These are phyloP conservation scores for Phytophthora cryptogea DNA, from an alignment of 352 stramenopile genomes.

Conservation along the genomic window DNA sequence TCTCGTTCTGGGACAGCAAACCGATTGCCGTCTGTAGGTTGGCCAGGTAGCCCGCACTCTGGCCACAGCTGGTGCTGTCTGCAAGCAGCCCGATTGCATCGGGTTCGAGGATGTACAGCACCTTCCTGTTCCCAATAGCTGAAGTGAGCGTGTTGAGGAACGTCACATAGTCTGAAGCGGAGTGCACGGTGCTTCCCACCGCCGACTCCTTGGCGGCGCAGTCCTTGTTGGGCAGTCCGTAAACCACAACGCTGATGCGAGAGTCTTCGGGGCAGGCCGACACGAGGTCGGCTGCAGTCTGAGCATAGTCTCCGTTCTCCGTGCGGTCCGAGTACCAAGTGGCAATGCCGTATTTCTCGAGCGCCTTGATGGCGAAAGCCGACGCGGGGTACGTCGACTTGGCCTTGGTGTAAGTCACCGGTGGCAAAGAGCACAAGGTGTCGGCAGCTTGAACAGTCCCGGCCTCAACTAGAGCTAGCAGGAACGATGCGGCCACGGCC, in stretches of 20 bases:
- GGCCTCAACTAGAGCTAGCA: conserved; percentile 8
- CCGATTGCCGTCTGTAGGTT: conserved; percentile 58
- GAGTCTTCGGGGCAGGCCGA: conserved; percentile 38
- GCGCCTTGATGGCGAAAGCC: conserved; percentile 47
- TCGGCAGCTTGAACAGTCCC: conserved; percentile 32
- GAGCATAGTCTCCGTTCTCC: conserved; percentile 42
- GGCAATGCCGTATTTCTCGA: conserved; percentile 60
- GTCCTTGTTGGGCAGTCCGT: conserved; percentile 80
- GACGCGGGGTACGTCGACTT: conserved; percentile 51
- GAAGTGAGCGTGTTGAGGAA: conserved; percentile 55
- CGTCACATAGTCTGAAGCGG: conserved; percentile 45
- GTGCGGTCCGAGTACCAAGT: conserved; percentile 72
- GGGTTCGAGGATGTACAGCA: conserved; percentile 71
- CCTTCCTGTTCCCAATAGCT: conserved; percentile 56
- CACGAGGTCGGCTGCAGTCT: conserved; percentile 39
- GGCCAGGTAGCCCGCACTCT: conserved; percentile 48
- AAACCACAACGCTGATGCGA: conserved; percentile 65
- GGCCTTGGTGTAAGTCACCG: conserved; percentile 46
- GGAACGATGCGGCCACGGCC: conserved; percentile 11
- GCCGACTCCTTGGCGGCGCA: conserved; percentile 60
- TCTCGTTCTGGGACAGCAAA: conserved; percentile 59
- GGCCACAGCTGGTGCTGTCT: conserved; percentile 37
- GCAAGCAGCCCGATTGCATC: conserved; percentile 64
- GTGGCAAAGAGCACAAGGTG: conserved; percentile 54
- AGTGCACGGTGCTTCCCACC: conserved; percentile 39